A percentile compares a stretch with the other conserved stretches of the same genome.
Evolutionary conservation across 768 basidiomycete species (phyloP).

Genomic region (Tulasnella sp.): DNA sequence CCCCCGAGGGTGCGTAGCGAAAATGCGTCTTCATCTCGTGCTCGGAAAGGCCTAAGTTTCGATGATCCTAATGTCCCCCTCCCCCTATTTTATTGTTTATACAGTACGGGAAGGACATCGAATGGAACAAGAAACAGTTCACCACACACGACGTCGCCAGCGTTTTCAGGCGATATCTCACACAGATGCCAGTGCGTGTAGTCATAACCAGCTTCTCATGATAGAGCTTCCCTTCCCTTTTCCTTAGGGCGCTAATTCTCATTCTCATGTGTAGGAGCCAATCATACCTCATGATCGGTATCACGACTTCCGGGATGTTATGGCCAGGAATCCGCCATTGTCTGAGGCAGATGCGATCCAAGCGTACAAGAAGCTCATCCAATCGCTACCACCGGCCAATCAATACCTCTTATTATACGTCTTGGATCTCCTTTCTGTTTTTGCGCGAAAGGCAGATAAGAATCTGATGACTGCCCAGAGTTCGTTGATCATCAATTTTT

Average conservation of each 20-base stretch:
- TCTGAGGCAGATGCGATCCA: slow-evolving; percentile 43
- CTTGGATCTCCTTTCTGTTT: slow-evolving; percentile 89
- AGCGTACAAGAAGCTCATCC: slow-evolving; percentile 77
- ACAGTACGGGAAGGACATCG: slow-evolving; percentile 87
- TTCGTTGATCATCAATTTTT: slow-evolving; percentile 34
- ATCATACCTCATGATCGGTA: slow-evolving; percentile 90
- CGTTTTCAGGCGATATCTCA: slow-evolving; percentile 90
- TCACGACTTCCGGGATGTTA: slow-evolving; percentile 51
- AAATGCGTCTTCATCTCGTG: too few relatives aligned
- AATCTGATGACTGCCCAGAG: slow-evolving; percentile 95
- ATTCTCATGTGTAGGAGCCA: slow-evolving; percentile 53
- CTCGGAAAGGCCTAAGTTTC: too few relatives aligned
- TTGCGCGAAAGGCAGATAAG: slow-evolving; percentile 79
- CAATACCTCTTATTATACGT: slow-evolving; percentile 97
- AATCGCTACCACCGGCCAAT: slow-evolving; percentile 68
- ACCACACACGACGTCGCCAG: slow-evolving; percentile 97
- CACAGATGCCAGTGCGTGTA: slow-evolving; percentile 82
- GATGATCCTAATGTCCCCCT: not conserved
- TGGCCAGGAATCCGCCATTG: slow-evolving; percentile 1
- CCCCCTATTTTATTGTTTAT: not conserved
- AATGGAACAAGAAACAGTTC: slow-evolving; percentile 78
- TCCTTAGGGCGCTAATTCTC: not conserved
- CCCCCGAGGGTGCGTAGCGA: slow-evolving; percentile 65
- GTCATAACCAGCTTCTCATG: slow-evolving; percentile 3
- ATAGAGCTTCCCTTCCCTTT: slow-evolving; percentile 12